phyloP scores from a whole-genome alignment of 805 yeast species.

The Ascoidea tarda region DNA sequence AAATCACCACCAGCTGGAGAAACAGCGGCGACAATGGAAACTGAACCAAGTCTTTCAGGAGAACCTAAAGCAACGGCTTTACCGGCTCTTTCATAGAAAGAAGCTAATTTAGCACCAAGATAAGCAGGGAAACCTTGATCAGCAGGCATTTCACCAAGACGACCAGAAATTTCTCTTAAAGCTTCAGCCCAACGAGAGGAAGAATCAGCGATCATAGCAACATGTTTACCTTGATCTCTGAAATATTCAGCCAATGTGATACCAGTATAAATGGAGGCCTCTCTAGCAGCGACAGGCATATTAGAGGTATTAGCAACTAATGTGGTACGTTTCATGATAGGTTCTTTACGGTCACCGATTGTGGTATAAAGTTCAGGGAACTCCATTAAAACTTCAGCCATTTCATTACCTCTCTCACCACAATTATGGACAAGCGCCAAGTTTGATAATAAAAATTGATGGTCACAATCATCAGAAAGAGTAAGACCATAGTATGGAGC shows the following conservation, averaged over 20 bases:
- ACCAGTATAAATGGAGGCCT: conserved; percentile 98
- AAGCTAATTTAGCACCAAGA: conserved; percentile 96
- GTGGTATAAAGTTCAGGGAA: conserved; percentile 96
- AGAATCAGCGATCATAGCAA: conserved; percentile 99
- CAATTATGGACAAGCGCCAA: conserved; percentile 26
- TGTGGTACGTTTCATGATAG: conserved; percentile 98
- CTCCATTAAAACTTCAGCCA: conserved; percentile 99
- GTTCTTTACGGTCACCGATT: conserved; percentile 86
- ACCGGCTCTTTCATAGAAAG: conserved; percentile 99
- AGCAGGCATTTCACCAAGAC: conserved; percentile 99
- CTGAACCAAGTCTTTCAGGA: conserved; percentile 94
- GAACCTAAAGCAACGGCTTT: conserved; percentile 90
- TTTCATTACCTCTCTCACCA: conserved; percentile 97
- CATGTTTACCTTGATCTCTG: conserved; percentile 99
- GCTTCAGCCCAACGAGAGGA: conserved; percentile 99
- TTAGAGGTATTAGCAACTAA: conserved; percentile 97
- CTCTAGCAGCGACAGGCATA: conserved; percentile 99
- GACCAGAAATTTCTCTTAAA: conserved; percentile 98
- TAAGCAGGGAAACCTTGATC: conserved; percentile 99
- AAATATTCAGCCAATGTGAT: conserved; percentile 97
- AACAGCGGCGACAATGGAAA: conserved; percentile 98
- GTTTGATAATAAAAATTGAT: conserved; percentile 26
- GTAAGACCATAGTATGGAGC: conserved; percentile 31
- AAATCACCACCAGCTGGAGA: conserved; percentile 99
- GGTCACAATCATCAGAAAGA: conserved; percentile 24